Evolutionary conservation across 768 basidiomycete genomes (phyloP), one percentile per base, ranked within the genome.

Genomic region (Xerocomellus amylosporus): DNA sequence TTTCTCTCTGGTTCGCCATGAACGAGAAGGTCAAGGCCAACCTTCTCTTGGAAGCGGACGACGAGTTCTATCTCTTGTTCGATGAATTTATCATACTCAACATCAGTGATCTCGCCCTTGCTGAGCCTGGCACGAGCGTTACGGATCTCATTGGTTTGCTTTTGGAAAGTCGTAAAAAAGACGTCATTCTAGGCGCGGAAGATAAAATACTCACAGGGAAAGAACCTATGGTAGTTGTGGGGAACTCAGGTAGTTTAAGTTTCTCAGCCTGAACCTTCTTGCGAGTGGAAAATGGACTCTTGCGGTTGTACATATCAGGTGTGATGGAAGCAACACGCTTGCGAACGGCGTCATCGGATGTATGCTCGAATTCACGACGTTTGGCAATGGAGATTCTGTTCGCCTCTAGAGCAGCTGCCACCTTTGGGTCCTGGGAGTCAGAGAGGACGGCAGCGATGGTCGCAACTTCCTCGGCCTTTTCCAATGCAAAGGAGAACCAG

Each of bases 81-180:
- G 79, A 99, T 95, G 80, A 98, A 98, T 61, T 91, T 83, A 62
- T 98, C 94, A 76, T 99, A 99, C 74, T 98, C 77, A 49, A 80
- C 84, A 64, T 81, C 72, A 49, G 89, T 87, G 69, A 99, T 77
- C 71, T 97, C 93, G 58, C 86, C 85, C 79, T 98, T 99, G 73
- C 81, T 84, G 63, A 93, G 85, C 78, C 92, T 98, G 62, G 95
- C 88, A 79, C 97, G 96, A 67, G 95, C 95, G 63, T 81, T 81
- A 76, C 97, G 95, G 66, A 99, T 99, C 76, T 98, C 95, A 77
- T 96, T 98, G 68, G 97, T 99, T 88, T 99, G 97, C 85, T 90
- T 67, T 26, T 37, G 28, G 17, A 54, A 51, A 59, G 36, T 58
- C 15, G 52, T 63, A 36, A 60, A 58, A 46, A 49, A 40, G 17